Evolutionary conservation across 2,329 filamentous ascomycete species (phyloP).

Genomic region (Polychaeton citri): DNA sequence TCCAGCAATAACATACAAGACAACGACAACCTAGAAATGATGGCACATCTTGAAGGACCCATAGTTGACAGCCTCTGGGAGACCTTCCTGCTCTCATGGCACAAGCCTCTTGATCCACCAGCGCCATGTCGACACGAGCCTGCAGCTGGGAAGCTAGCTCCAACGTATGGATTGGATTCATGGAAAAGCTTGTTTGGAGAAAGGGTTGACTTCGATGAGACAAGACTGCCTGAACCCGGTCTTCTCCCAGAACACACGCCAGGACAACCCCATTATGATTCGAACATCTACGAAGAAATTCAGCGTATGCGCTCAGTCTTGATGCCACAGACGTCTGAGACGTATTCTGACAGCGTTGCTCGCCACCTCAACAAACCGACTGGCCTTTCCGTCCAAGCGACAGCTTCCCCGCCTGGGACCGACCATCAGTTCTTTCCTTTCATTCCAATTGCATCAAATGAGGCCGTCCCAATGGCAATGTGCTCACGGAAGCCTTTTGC

Average conservation of each 20-base stretch:
- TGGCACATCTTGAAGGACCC: constrained; percentile 60
- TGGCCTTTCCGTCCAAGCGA: constrained; percentile 12
- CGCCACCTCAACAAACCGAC: constrained; percentile 43
- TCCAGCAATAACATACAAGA: constrained; percentile 62
- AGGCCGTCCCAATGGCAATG: constrained; percentile 48
- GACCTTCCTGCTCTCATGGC: constrained; percentile 59
- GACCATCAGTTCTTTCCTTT: constrained; percentile 37
- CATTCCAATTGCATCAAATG: constrained; percentile 32
- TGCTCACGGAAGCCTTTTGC: constrained; percentile 58
- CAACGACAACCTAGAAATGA: constrained; percentile 73
- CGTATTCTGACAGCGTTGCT: constrained; percentile 44
- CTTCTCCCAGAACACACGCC: constrained; percentile 43
- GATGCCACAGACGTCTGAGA: constrained; percentile 37
- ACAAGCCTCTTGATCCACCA: constrained; percentile 46
- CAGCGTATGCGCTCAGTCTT: constrained; percentile 47
- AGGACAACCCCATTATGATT: constrained; percentile 51
- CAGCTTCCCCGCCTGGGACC: constrained; percentile 32
- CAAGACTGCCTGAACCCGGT: constrained; percentile 10
- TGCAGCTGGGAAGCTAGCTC: constrained; percentile 26
- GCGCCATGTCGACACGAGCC: constrained; percentile 43
- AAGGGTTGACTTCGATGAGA: constrained; percentile 13
- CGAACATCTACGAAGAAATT: constrained; percentile 47
- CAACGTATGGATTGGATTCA: constrained; percentile 18
- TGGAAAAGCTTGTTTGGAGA: constrained; percentile 20
- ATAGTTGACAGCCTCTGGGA: constrained; percentile 69